Conservation (phyloP, 192 early-diverging fungal genomes). For the Kickxella alabastrina region DNA sequence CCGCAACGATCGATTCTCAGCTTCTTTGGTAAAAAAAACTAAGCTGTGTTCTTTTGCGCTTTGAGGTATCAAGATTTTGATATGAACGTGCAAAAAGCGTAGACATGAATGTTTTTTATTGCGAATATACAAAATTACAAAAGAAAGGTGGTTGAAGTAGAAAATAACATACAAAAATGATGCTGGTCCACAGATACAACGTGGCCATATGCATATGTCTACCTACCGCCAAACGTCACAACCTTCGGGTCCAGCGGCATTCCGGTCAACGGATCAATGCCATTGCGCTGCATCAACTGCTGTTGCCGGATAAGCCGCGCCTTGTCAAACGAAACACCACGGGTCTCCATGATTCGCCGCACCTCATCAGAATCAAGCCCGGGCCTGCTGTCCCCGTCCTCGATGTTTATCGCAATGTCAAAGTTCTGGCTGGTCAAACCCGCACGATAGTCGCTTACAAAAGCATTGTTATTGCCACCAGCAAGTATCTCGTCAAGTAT, state of each 20-base stretch:
- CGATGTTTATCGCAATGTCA: conserved; percentile 47
- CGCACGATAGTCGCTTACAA: conserved; percentile 36
- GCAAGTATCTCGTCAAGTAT: conserved; percentile 7
- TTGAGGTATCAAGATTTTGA: too few relatives aligned
- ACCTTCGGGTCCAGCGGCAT: conserved; percentile 49
- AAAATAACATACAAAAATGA: too few relatives aligned
- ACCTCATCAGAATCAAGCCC: conserved; percentile 47
- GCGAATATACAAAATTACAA: too few relatives aligned
- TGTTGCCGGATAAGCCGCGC: conserved; percentile 48
- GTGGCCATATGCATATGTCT: not conserved
- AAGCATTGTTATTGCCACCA: conserved; percentile 6
- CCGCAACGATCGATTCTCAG: conserved; percentile 39
- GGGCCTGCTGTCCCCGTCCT: conserved; percentile 32
- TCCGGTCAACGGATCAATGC: conserved; percentile 45
- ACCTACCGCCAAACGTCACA: conserved; percentile 32
- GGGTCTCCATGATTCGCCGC: conserved; percentile 41
- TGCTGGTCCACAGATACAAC: too few relatives aligned
- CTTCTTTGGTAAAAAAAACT: conserved; percentile 45
- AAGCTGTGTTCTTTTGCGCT: too few relatives aligned
- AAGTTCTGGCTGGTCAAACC: conserved; percentile 46
- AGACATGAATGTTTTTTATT: too few relatives aligned
- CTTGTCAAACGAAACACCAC: conserved; percentile 47
- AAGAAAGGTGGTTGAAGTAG: too few relatives aligned
- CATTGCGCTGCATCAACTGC: conserved; percentile 37
- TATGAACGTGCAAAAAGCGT: too few relatives aligned